phyloP scores from a whole-genome alignment of 768 basidiomycete species.

The Hebeloma cylindrosporum region DNA sequence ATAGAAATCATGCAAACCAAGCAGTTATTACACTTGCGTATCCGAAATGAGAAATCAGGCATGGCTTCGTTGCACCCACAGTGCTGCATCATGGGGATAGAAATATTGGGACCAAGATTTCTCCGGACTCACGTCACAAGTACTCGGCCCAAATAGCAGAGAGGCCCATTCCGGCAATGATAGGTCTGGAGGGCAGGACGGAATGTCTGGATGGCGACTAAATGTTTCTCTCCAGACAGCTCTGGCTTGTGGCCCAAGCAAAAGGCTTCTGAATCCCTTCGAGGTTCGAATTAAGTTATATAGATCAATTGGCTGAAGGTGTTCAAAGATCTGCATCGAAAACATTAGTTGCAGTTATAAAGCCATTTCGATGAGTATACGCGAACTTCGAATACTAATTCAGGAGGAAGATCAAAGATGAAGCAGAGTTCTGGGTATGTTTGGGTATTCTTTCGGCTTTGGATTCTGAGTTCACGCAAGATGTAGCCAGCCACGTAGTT shows the following conservation, averaged over 20 bases:
- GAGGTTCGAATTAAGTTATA: conserved; percentile 3
- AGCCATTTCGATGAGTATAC: neutral
- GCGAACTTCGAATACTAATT: neutral
- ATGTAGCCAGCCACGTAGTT: conserved; percentile 3
- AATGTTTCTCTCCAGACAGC: conserved; percentile 4
- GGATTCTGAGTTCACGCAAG: neutral
- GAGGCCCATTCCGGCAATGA: conserved; percentile 7
- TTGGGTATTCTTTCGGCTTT: neutral
- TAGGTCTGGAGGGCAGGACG: conserved; percentile 1
- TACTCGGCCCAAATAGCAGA: conserved; percentile 8
- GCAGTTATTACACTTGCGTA: conserved; percentile 4
- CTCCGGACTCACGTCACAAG: conserved; percentile 7
- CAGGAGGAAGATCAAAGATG: neutral
- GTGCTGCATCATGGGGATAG: neutral
- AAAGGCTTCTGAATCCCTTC: conserved; percentile 1
- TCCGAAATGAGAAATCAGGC: conserved; percentile 4
- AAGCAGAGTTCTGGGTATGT: neutral
- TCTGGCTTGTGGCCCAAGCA: neutral
- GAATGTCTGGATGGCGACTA: conserved; percentile 6
- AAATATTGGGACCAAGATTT: neutral
- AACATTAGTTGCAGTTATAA: neutral
- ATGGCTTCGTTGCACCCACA: conserved; percentile 1
- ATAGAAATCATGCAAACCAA: neutral
- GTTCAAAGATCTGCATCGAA: conserved; percentile 4
- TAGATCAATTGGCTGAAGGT: conserved; percentile 11